Evolutionary conservation across 495 filamentous ascomycete species (phyloP), one percentile per base, ranked within the genome.

Genomic region (Aspergillus nanangensis): DNA sequence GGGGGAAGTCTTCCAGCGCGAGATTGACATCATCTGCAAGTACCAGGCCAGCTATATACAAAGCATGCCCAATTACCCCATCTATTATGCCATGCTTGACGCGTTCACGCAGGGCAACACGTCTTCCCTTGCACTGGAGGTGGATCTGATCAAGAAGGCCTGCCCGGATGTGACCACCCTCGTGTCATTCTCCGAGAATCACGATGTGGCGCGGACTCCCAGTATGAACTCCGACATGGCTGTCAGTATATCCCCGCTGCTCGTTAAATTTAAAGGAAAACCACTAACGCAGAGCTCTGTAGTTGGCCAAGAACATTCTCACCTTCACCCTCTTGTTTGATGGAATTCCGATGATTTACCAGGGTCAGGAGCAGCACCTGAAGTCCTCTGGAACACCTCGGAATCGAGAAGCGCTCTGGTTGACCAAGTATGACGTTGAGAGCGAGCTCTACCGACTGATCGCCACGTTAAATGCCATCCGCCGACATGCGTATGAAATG

Each of bases 341-440:
- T 44, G 81, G 80, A 22, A 74, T 83, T 20, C 81, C 81, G 0
- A 79, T 83, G 57, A 71, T 74, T 40, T 86, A 85, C 52, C 67
- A 76, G 50, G 87, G 87, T 14, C 84, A 89, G 58, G 87, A 91
- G 59, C 86, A 92, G 47, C 78, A 80, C 40, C 83, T 81, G 57
- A 55, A 62, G 5, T 85, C 86, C 38, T 57, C 65, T 9, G 64
- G 43, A 38, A 78, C 80, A 27, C 86, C 86, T 0, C 49, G 62
- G 24, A 86, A 90, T 59, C 82, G 88, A 34, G 86, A 90, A 61
- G 84, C 87, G 23, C 55, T 89, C 33, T 93, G 88, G 88, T 68
- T 78, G 14, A 78, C 79, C 23, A 63, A 65, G 5, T 93, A 87
- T 62, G 58, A 74, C 41, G 86, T 79, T 19, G 57, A 56, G 14